Percentiles rank a stretch among this genome's conserved stretches.
Conservation (phyloP, 1,284 basidiomycete species). For the Boletus sp. region DNA sequence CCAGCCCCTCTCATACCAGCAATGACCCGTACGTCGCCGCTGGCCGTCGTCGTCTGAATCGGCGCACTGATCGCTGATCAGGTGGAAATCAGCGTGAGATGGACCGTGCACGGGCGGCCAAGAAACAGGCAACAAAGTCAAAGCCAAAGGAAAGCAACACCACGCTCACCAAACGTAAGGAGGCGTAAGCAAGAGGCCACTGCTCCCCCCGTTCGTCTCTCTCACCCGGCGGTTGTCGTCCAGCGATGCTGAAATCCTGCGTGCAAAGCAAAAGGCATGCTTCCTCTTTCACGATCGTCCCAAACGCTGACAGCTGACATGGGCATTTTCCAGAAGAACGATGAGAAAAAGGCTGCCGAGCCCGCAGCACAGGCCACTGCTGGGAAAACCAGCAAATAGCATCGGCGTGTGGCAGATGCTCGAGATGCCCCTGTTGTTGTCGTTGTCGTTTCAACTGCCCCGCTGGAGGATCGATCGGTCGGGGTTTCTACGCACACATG, state of each 20-base stretch:
- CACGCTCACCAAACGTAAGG: conserved; percentile 67
- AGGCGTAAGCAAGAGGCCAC: conserved; percentile 58
- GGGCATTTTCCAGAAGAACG: conserved; percentile 54
- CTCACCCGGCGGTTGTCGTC: conserved; percentile 31
- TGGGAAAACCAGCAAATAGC: conserved; percentile 49
- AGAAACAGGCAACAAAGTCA: conserved; percentile 61
- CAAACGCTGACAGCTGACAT: conserved; percentile 21
- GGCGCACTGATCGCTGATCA: conserved; percentile 37
- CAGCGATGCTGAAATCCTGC: conserved; percentile 74
- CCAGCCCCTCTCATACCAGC: conserved; percentile 11
- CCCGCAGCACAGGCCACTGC: conserved; percentile 17
- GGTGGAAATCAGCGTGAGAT: conserved; percentile 81
- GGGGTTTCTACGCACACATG: conserved; percentile 16
- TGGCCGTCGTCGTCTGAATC: not conserved
- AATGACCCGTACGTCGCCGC: conserved; percentile 55
- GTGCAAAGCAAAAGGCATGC: conserved; percentile 75
- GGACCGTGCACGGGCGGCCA: conserved; percentile 73
- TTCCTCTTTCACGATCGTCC: conserved; percentile 10
- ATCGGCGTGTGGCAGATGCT: conserved; percentile 27
- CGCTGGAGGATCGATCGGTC: conserved; percentile 20
- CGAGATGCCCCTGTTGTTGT: conserved; percentile 20
- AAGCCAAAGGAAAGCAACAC: conserved; percentile 72
- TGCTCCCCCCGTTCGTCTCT: conserved; percentile 20
- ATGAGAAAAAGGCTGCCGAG: conserved; percentile 54
- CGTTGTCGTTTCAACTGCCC: not conserved